Base-by-base conservation (phyloP, 306 rosid genomes). In the Datisca glomerata region DNA sequence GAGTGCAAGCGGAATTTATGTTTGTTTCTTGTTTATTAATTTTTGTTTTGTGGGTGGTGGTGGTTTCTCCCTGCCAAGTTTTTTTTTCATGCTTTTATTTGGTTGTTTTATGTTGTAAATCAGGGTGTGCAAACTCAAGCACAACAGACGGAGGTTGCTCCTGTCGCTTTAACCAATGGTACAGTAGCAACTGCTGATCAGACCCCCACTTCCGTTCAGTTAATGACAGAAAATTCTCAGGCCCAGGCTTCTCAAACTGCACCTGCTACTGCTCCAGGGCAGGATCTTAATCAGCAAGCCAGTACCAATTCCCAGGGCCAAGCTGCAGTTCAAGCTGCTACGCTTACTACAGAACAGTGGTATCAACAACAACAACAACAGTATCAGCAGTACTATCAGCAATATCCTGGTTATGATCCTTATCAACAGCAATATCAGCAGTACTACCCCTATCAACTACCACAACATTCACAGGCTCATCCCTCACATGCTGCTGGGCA, bases 341-440 rank as follows among this genome's bases (percentile, higher is more conserved):
- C 37, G 49, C 73, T 69, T 5, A 77, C 75, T 22, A 47, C 86
- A 34, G 98, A 84, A 41, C 96, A 84, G 59, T 91, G 86, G 95
- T 78, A 80, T 62, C 96, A 86, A 24, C 66, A 70, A 63, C 96
- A 86, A 50, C 94, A 81, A 55, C 93, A 76, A 58, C 93, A 76
- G 45, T 82, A 81, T 70, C 94, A 79, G 43, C 94, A 79, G 65
- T 83, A 79, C 58, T 83, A 87, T 51, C 97, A 82, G 67, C 97
- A 83, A 45, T 83, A 79, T 48, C 85, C 93, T 43, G 94, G 97
- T 44, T 80, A 76, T 72, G 94, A 87, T 61, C 81, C 77, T 24
- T 79, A 74, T 49, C 94, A 82, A 57, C 96, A 76, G 66, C 93
- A 84, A 22, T 89, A 83, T 78, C 95, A 83, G 58, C 78, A 77